Percentiles rank a stretch among this genome's conserved stretches.
These are phyloP conservation scores for Grosmannia huntii DNA, from an alignment of 2,329 filamentous ascomycete genomes.

Conservation along the genomic window DNA sequence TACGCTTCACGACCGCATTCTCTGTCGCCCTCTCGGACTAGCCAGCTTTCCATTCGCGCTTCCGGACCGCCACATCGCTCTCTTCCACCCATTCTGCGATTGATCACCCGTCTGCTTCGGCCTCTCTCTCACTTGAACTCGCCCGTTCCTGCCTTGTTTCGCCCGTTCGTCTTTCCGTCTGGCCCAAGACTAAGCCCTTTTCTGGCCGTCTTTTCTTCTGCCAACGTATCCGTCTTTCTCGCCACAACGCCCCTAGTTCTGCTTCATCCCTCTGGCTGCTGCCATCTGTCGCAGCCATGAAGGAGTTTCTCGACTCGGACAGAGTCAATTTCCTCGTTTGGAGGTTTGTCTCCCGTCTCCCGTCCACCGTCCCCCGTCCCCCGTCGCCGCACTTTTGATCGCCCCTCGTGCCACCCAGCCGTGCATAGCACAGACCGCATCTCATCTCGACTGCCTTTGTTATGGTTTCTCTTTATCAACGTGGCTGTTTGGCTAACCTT, in stretches of 20 bases:
- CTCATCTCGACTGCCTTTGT: neutral
- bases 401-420: neutral
- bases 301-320: slow-evolving; percentile 52
- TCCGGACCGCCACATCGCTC: neutral
- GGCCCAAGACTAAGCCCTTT: neutral
- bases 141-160: neutral
- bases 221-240: neutral
- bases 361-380: slow-evolving; percentile 6
- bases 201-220: neutral
- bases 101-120: neutral
- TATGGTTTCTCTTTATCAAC: neutral
- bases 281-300: slow-evolving; percentile 29
- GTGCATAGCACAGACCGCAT: slow-evolving; percentile 3
- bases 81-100: neutral
- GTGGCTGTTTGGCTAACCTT: slow-evolving; percentile 5
- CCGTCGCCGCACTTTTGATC: slow-evolving; percentile 6
- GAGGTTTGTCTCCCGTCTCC: slow-evolving; percentile 39
- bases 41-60: neutral
- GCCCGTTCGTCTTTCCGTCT: slow-evolving; percentile 1
- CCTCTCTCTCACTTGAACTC: neutral
- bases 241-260: neutral
- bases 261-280: slow-evolving; percentile 1
- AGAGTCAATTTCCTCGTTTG: slow-evolving; percentile 59
- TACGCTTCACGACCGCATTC: neutral
- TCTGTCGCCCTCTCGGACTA: neutral